phyloP scores from a whole-genome alignment of 495 filamentous ascomycete genomes.

The Daldinia decipiens region DNA sequence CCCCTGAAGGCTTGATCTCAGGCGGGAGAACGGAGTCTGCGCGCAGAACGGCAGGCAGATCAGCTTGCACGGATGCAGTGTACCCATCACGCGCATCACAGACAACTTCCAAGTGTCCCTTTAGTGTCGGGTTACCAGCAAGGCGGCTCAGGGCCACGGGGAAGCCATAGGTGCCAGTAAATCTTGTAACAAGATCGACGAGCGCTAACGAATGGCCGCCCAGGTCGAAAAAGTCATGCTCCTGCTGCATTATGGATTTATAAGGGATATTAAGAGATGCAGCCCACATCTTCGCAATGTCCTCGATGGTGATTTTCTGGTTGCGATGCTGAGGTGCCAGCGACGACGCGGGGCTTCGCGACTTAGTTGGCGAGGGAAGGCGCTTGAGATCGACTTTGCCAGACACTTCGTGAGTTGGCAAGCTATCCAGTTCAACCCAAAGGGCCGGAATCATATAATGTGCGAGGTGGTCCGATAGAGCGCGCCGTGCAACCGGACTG shows the following conservation, averaged over 20 bases:
- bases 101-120: constrained; percentile 69
- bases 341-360: constrained; percentile 48
- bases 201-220: constrained; percentile 77
- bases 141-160: constrained; percentile 69
- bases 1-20: constrained; percentile 61
- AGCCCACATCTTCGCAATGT: constrained; percentile 70
- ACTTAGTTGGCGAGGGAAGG: constrained; percentile 62
- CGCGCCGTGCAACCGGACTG: constrained; percentile 65
- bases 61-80: constrained; percentile 71
- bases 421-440: constrained; percentile 68
- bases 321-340: constrained; percentile 48
- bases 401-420: constrained; percentile 73
- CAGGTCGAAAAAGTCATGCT: constrained; percentile 75
- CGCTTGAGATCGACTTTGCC: constrained; percentile 73
- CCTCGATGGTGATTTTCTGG: constrained; percentile 59
- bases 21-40: constrained; percentile 68
- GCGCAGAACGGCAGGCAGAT: constrained; percentile 68
- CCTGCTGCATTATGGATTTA: constrained; percentile 60
- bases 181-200: constrained; percentile 67
- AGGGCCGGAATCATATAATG: constrained; percentile 77
- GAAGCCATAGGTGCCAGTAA: constrained; percentile 69
- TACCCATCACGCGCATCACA: constrained; percentile 69
- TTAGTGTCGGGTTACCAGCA: constrained; percentile 68
- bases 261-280: constrained; percentile 65
- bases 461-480: constrained; percentile 66